phyloP scores from a whole-genome alignment of 2,329 filamentous ascomycete species.

The Bisporella sp. region DNA sequence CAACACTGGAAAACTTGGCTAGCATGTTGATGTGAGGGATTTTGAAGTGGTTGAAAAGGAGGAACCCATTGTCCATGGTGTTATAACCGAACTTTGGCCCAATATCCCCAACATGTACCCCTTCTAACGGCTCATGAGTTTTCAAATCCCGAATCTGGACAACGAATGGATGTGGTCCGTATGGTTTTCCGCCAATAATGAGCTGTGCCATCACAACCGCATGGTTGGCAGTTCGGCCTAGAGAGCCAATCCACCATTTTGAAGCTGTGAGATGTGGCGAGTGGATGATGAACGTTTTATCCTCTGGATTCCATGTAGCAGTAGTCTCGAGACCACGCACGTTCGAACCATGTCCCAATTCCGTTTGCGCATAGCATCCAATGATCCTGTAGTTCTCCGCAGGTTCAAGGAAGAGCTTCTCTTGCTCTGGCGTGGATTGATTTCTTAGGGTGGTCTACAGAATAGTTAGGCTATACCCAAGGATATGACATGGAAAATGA shows the following conservation, averaged over 20 bases:
- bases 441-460: slow-evolving; percentile 57
- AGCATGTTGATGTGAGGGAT: slow-evolving; percentile 70
- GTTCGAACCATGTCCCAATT: slow-evolving; percentile 73
- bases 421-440: slow-evolving; percentile 67
- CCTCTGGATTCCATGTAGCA: slow-evolving; percentile 60
- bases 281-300: slow-evolving; percentile 70
- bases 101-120: slow-evolving; percentile 71
- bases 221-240: slow-evolving; percentile 69
- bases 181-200: slow-evolving; percentile 58
- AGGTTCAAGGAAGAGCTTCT: slow-evolving; percentile 63
- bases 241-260: slow-evolving; percentile 81
- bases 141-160: slow-evolving; percentile 66
- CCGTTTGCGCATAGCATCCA: slow-evolving; percentile 76
- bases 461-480: background rate
- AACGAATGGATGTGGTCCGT: slow-evolving; percentile 72
- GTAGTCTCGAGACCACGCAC: slow-evolving; percentile 48
- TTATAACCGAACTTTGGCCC: slow-evolving; percentile 76
- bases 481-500: background rate
- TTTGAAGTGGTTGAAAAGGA: slow-evolving; percentile 71
- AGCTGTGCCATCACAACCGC: slow-evolving; percentile 76
- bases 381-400: slow-evolving; percentile 66
- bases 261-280: slow-evolving; percentile 67
- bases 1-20: slow-evolving; percentile 61
- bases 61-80: slow-evolving; percentile 77
- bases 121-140: slow-evolving; percentile 61